phyloP scores from a whole-genome alignment of 164 flowering plant species.

The Sedum album region DNA sequence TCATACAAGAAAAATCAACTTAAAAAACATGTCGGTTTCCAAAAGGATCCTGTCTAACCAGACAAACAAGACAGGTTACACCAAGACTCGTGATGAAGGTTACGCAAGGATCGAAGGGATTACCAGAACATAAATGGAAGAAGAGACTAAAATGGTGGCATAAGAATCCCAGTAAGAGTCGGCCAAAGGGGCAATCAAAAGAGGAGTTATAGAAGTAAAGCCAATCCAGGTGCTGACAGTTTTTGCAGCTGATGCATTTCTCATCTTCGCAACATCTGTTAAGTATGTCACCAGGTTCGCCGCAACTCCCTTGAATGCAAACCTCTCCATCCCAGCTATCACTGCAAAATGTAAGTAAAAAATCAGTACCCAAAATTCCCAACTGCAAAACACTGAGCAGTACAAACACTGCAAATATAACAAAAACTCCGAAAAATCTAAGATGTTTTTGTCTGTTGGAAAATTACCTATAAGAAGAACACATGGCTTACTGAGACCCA shows the following conservation, averaged over 20 bases:
- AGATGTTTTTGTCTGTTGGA: neutral
- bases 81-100: too few species aligned
- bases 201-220: slow-evolving; percentile 68
- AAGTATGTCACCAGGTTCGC: slow-evolving; percentile 84
- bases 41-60: neutral
- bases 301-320: slow-evolving; percentile 93
- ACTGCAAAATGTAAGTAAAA: slow-evolving; percentile 24
- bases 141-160: slow-evolving; percentile 57
- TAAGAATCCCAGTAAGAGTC: slow-evolving; percentile 68
- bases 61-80: too few species aligned
- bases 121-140: slow-evolving; percentile 58
- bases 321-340: slow-evolving; percentile 87
- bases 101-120: slow-evolving; percentile 6
- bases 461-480: slow-evolving; percentile 64
- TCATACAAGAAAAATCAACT: neutral
- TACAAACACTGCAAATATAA: neutral
- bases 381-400: neutral
- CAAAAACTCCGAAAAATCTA: neutral
- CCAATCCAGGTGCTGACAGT: slow-evolving; percentile 81
- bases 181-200: slow-evolving; percentile 65
- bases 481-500: slow-evolving; percentile 45
- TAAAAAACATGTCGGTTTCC: neutral
- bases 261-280: slow-evolving; percentile 61
- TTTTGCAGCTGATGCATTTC: slow-evolving; percentile 79
- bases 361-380: neutral